These are phyloP conservation scores for Fraxinus baroniana DNA, from an alignment of 305 asterid genomes.

Conservation along the genomic window DNA sequence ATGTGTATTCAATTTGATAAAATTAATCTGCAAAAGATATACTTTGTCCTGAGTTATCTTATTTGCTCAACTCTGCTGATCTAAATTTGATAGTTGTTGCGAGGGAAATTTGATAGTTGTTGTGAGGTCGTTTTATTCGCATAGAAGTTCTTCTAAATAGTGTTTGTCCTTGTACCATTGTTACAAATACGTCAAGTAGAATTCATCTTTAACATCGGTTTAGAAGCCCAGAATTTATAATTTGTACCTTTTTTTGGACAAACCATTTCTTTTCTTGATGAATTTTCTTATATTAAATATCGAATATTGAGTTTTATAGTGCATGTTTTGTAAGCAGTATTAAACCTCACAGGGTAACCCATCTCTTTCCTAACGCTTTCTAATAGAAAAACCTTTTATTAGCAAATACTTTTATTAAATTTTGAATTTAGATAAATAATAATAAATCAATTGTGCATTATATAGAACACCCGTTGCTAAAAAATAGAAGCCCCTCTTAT, in stretches of 20 bases:
- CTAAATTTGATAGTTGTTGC: neutral
- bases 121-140: neutral
- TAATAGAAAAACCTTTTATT: no score
- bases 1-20: neutral
- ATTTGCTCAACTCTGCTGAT: neutral
- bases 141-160: neutral
- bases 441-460: no score
- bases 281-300: no score
- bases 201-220: neutral
- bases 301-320: no score
- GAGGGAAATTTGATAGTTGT: no score
- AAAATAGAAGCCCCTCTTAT: neutral
- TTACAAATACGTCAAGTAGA: no score
- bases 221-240: no score
- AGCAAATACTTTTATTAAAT: neutral
- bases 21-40: neutral
- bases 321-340: neutral
- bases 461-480: neutral
- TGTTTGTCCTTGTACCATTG: neutral
- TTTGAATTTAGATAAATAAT: neutral
- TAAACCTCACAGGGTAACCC: neutral
- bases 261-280: neutral
- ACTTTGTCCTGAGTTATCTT: neutral
- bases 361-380: neutral
- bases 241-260: neutral